Percentiles rank a stretch among this genome's conserved stretches.
These are phyloP conservation scores for Pseudonitzschia multiseries DNA, from an alignment of 108 stramenopile genomes.

Conservation along the genomic window DNA sequence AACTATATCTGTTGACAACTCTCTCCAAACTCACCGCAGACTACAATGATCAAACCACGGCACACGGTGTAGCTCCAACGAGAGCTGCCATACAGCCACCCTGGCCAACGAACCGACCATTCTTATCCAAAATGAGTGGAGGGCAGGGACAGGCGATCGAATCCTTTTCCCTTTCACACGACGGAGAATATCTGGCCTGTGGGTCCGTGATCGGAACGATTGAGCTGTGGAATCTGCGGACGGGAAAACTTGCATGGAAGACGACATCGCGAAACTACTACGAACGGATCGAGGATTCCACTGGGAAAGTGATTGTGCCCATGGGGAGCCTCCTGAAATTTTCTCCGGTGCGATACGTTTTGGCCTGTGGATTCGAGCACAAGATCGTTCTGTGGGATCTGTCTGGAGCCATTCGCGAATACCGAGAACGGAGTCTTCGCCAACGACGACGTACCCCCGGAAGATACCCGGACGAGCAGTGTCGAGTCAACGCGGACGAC, in stretches of 20 bases:
- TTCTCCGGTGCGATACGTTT: background rate
- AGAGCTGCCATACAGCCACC: background rate
- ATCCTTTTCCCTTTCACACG: background rate
- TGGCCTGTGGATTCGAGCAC: conserved; percentile 10
- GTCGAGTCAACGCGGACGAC: too few relatives aligned
- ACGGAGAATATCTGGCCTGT: conserved; percentile 10
- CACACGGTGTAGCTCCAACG: too few relatives aligned
- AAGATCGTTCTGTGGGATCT: background rate
- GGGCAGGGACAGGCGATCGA: conserved; percentile 6
- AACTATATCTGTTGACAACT: background rate
- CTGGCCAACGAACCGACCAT: conserved; percentile 5
- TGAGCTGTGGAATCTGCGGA: conserved; percentile 5
- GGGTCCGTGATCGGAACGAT: conserved; percentile 15
- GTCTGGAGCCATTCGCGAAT: background rate
- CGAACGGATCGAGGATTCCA: background rate
- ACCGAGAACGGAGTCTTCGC: background rate
- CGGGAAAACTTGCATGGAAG: background rate
- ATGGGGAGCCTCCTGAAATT: conserved; percentile 12
- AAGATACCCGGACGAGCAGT: background rate
- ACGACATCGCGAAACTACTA: background rate
- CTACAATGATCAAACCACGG: background rate
- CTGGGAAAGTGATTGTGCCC: background rate
- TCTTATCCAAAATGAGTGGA: background rate
- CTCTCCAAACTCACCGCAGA: conserved; percentile 1
- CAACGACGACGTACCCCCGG: background rate